A percentile compares a stretch with the other conserved stretches of the same genome.
Conservation (phyloP, 345 rosid genomes). For the Salix viminalis region DNA sequence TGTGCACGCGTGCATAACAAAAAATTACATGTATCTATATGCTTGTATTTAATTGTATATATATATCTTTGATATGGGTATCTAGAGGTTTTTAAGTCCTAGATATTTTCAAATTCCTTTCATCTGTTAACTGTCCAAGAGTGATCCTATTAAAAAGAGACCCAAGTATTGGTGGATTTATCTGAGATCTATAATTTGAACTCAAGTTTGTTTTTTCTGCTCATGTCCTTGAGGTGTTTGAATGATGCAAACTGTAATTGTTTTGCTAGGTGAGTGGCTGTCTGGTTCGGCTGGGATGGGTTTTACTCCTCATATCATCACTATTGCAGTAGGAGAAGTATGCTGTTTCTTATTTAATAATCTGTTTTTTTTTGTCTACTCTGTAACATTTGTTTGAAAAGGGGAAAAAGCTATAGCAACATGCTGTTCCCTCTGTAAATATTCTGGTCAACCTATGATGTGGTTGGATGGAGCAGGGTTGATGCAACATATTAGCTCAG, state of each 20-base stretch:
- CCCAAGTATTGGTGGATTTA: background rate
- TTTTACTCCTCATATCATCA: slow-evolving; percentile 70
- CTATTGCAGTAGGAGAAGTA: slow-evolving; percentile 80
- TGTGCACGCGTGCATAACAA: background rate
- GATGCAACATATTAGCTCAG: background rate
- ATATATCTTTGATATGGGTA: background rate
- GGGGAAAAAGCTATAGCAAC: background rate
- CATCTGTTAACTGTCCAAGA: background rate
- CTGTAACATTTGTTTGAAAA: background rate
- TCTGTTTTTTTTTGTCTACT: background rate
- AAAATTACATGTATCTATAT: background rate
- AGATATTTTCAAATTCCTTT: background rate
- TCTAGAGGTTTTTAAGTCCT: background rate
- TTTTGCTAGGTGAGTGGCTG: slow-evolving; percentile 58
- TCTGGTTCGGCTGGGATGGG: slow-evolving; percentile 80
- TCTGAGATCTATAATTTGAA: background rate
- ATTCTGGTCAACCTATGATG: background rate
- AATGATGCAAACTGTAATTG: slow-evolving; percentile 20
- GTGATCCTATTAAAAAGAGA: background rate
- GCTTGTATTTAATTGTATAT: background rate
- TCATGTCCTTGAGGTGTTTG: background rate
- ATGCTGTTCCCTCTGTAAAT: background rate
- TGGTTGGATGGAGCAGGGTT: background rate
- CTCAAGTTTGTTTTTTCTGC: background rate
- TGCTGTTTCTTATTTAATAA: slow-evolving; percentile 17